phyloP scores from a whole-genome alignment of 2,329 filamentous ascomycete species.

The Ilyonectria mors-panacis region DNA sequence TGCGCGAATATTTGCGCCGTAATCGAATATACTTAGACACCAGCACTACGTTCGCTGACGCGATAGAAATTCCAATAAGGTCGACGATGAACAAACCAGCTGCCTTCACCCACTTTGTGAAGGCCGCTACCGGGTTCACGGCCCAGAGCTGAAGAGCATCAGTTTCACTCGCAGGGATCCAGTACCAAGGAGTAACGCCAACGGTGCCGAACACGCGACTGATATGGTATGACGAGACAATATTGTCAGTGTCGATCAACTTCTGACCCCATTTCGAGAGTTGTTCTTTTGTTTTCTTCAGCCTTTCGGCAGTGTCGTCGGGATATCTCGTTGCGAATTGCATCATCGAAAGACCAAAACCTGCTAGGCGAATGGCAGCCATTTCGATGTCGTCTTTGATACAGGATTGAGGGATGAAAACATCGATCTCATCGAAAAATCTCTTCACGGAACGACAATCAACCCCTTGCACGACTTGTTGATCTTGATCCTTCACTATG shows the following conservation, averaged over 20 bases:
- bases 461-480: conserved; percentile 22
- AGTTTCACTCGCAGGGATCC: conserved; percentile 35
- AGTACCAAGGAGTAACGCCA: conserved; percentile 46
- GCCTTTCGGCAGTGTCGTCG: conserved; percentile 8
- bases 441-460: conserved; percentile 41
- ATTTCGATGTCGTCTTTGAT: not conserved
- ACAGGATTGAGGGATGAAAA: conserved; percentile 35
- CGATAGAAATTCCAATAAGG: conserved; percentile 8
- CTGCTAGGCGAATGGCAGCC: conserved; percentile 37
- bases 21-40: not conserved
- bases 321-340: conserved; percentile 24
- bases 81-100: conserved; percentile 13
- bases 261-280: conserved; percentile 29
- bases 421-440: conserved; percentile 47
- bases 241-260: conserved; percentile 31
- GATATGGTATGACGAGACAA: conserved; percentile 30
- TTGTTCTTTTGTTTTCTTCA: conserved; percentile 20
- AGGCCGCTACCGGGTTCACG: conserved; percentile 28
- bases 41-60: conserved; percentile 25
- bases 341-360: conserved; percentile 36
- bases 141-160: conserved; percentile 38
- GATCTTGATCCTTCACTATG: conserved; percentile 17
- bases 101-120: conserved; percentile 12
- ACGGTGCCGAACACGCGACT: conserved; percentile 41
- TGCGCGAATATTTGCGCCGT: not conserved